Percentiles rank a stretch among this genome's conserved stretches.
These are phyloP conservation scores for Diplocarpon rosae DNA, from an alignment of 2,329 filamentous ascomycete species.

Conservation along the genomic window DNA sequence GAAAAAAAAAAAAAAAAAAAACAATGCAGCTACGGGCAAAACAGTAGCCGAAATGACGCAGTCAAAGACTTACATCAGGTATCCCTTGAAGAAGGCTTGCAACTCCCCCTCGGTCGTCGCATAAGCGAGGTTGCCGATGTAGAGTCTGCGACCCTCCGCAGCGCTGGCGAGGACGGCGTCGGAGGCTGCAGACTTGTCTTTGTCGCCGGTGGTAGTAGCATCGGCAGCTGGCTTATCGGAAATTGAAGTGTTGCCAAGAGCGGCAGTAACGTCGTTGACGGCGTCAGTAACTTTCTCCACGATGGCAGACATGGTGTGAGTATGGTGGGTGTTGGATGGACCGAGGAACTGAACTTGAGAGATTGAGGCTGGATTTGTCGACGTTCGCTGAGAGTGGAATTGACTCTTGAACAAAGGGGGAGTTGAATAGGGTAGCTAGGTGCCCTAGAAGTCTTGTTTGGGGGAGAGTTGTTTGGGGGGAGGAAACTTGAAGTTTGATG, in stretches of 20 bases:
- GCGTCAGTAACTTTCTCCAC: constrained; percentile 57
- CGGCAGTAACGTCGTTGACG: constrained; percentile 65
- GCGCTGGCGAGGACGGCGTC: constrained; percentile 94
- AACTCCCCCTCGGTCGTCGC: constrained; percentile 99
- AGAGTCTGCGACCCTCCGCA: constrained; percentile 96
- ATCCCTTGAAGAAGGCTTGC: constrained; percentile 99
- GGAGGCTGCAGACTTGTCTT: constrained; percentile 38
- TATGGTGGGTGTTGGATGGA: constrained; percentile 32
- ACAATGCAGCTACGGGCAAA: background rate
- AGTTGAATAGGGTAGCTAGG: constrained; percentile 71
- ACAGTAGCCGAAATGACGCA: background rate
- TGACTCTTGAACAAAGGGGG: constrained; percentile 64
- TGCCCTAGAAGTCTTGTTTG: constrained; percentile 58
- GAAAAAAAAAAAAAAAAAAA: background rate
- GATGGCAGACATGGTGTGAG: constrained; percentile 83
- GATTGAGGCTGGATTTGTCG: constrained; percentile 27
- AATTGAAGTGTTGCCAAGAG: constrained; percentile 56
- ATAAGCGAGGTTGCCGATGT: constrained; percentile 99
- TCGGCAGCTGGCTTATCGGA: constrained; percentile 40
- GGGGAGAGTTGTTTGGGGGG: constrained; percentile 14
- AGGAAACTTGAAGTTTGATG: constrained; percentile 23
- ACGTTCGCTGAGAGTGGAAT: constrained; percentile 32
- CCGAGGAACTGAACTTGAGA: constrained; percentile 44
- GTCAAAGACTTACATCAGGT: constrained; percentile 76
- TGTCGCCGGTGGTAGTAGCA: constrained; percentile 33